Base-by-base conservation (phyloP, 73 alveolate genomes). In the Paramecium caudatum region DNA sequence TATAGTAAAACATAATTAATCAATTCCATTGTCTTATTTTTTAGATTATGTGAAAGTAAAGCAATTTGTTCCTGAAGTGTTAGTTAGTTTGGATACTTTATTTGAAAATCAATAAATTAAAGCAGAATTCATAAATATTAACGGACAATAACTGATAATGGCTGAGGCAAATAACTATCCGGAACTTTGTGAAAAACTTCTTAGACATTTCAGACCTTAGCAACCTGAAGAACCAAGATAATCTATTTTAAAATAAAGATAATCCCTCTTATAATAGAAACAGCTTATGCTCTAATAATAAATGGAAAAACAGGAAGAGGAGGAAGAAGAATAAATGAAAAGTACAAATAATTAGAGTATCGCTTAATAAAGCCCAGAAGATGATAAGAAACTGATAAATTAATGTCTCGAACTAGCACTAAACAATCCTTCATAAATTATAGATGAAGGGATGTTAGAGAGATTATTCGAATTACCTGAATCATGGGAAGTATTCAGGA, bases 401-500 rank as follows among this genome's bases (percentile, higher is more conserved):
- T 37, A 55, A 9, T 55, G 80, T 55, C 30, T 55, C 23, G 80
- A 55, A 55, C 12, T 55, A 55, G 80, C 80, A 55, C 23, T 55
- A 0, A 55, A 55, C 1, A 55, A 55, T 55, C 80, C 47, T 2
- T 68, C 30, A n/a, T 34, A 68, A 36, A 68, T 37, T 10, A 13
- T 68, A 3, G 84, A 68, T 34, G 84, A 68, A 37, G 84, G 84
- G n/a, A 68, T 37, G 47, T 37, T 68, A 1, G 47, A 32, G 34
- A 34, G 50, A 68, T 68, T 68, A 9, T 68, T 68, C 34, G 5
- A 32, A 15, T 25, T 34, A 10, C 34, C 25, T 4, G 84, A 68
- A 25, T 32, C 84, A 17, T 68, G 84, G 84, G 50, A 68, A 4
- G 50, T 68, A 5, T 32, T 37, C 37, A 68, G 84, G n/a, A 68